phyloP scores from a whole-genome alignment of 371 early-diverging fungal species.

The Mortierella sp. region DNA sequence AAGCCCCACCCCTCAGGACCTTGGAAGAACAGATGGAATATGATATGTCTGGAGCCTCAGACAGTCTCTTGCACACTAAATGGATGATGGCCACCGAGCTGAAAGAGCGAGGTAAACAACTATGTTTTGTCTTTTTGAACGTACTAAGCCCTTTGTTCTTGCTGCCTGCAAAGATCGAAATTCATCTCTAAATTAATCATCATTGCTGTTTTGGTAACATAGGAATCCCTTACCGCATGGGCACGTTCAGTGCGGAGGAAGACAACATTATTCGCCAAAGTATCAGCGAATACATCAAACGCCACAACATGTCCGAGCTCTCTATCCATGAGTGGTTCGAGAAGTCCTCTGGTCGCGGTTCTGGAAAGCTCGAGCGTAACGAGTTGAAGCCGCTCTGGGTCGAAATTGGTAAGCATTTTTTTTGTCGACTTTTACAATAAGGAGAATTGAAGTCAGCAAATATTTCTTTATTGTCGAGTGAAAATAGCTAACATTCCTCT shows the following conservation, averaged over 20 bases:
- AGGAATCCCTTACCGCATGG: conserved; percentile 47
- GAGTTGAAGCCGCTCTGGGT: conserved; percentile 54
- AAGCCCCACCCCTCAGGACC: not conserved
- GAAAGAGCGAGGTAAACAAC: conserved; percentile 46
- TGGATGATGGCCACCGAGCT: conserved; percentile 58
- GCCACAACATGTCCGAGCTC: conserved; percentile 44
- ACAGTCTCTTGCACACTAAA: conserved; percentile 50
- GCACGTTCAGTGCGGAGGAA: conserved; percentile 50
- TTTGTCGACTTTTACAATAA: not conserved
- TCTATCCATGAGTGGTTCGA: conserved; percentile 52
- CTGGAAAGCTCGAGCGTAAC: conserved; percentile 38
- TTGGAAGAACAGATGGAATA: conserved; percentile 6
- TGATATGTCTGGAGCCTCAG: not conserved
- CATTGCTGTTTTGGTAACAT: not conserved
- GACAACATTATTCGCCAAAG: conserved; percentile 52
- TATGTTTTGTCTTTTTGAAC: not conserved
- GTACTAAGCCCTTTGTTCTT: too few relatives aligned
- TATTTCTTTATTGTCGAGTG: not conserved
- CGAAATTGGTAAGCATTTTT: conserved; percentile 43
- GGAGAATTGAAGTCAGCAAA: too few relatives aligned
- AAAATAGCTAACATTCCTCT: not conserved
- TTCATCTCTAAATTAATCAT: not conserved
- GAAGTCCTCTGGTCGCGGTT: conserved; percentile 49
- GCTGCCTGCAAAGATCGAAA: not conserved
- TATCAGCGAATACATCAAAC: conserved; percentile 44